Conservation (phyloP, 257 asterid genomes). For the Haberlea rhodopensis region DNA sequence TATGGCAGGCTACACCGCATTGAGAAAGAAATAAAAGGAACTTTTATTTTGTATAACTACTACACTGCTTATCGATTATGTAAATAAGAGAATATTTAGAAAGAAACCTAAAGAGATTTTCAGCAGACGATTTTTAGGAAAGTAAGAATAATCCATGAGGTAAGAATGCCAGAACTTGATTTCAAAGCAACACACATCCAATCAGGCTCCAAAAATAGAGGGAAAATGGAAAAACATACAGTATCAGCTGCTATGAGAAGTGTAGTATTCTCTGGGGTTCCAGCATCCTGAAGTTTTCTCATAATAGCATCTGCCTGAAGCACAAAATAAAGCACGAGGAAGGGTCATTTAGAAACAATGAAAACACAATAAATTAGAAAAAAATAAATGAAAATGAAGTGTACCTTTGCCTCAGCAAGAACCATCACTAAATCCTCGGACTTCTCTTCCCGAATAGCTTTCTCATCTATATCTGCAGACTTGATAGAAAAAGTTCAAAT, state of each 20-base stretch:
- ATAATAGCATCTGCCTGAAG: conserved; percentile 82
- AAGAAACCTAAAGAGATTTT: neutral
- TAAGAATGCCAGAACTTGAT: neutral
- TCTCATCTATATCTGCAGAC: conserved; percentile 97
- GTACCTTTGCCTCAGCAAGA: conserved; percentile 91
- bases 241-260: conserved; percentile 78
- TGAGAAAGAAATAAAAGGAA: neutral
- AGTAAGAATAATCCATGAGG: neutral
- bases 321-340: conserved; percentile 30
- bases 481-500: conserved; percentile 17
- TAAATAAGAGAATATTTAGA: neutral
- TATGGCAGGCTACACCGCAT: neutral
- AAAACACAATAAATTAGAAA: conserved; percentile 20
- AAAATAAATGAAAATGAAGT: neutral
- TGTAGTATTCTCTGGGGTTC: conserved; percentile 53
- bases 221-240: conserved; percentile 49
- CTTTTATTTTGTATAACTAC: no score
- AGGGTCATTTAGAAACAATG: conserved; percentile 6
- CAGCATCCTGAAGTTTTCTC: conserved; percentile 42
- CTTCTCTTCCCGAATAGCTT: conserved; percentile 76
- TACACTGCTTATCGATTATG: neutral
- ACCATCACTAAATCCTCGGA: conserved; percentile 92
- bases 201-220: neutral
- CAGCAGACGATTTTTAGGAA: neutral
- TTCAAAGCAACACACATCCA: neutral